Evolutionary conservation across 345 rosid species (phyloP), one percentile per base, ranked within the genome.

Genomic region (Citrus sinensis): DNA sequence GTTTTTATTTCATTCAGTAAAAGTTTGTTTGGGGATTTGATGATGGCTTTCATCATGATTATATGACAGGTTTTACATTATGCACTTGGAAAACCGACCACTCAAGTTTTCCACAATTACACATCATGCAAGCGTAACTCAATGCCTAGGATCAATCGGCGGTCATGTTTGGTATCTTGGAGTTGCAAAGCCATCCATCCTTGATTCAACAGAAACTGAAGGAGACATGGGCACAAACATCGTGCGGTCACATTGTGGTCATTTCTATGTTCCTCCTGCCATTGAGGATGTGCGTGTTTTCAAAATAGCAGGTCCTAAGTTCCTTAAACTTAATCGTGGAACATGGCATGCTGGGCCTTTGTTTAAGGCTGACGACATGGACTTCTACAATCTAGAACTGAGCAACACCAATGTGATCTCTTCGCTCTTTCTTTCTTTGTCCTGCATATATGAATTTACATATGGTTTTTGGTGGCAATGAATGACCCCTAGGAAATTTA

Each of bases 271-370:
- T 72, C 92, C 97, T 76, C 99, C 97, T 0, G 59, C 79, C 17
- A 80, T 89, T 66, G 94, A 88, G 0, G 84, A 87, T 11, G 93
- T 93, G 20, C 76, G 74, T 0, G 89, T 90, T 73, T 95, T 93
- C 82, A 91, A 86, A 71, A 20, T 95, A 65, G 67, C 88, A 0
- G 97, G 99, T 35, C 80, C 93, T 2, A 92, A 89, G 86, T 95
- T 90, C 77, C 74, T 93, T 56, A 93, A 93, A 67, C 90, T 92
- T 16, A 81, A 91, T 67, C 54, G 40, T 0, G 98, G 99, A 70
- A 93, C 98, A 0, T 95, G 99, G 98, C 98, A 95, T 32, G 96
- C 85, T 0, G 99, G 98, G 51, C 98, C 98, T 1, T 62, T 95
- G 79, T 92, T 93, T 30, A 70, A 13, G 73, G 90, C 81, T 0